Evolutionary conservation across 495 filamentous ascomycete genomes (phyloP).

Genomic region (Emericellopsis terricola): DNA sequence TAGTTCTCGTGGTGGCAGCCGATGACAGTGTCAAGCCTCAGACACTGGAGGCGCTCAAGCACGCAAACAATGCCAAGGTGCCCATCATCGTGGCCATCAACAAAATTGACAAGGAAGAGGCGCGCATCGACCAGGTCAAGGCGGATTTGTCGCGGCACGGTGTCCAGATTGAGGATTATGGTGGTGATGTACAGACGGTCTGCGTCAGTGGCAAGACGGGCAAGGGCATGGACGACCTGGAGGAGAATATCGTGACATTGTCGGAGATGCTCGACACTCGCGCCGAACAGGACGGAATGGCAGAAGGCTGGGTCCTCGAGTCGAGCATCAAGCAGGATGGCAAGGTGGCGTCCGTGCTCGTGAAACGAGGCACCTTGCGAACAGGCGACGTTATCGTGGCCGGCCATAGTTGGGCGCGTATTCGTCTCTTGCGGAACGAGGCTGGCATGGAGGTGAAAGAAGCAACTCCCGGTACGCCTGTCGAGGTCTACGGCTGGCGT

Average conservation of each 20-base stretch:
- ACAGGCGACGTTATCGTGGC: slow-evolving; percentile 76
- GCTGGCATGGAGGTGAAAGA: slow-evolving; percentile 50
- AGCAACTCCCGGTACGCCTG: slow-evolving; percentile 75
- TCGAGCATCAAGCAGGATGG: slow-evolving; percentile 77
- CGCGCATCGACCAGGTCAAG: slow-evolving; percentile 67
- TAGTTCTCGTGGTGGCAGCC: slow-evolving; percentile 88
- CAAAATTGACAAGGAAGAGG: slow-evolving; percentile 80
- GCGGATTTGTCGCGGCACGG: slow-evolving; percentile 69
- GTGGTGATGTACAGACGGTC: slow-evolving; percentile 86
- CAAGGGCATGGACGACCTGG: slow-evolving; percentile 76
- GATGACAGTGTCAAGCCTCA: slow-evolving; percentile 98
- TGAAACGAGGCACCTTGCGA: slow-evolving; percentile 71
- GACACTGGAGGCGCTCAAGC: slow-evolving; percentile 90
- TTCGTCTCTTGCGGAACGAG: slow-evolving; percentile 72
- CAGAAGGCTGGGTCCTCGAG: slow-evolving; percentile 90
- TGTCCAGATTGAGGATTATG: slow-evolving; percentile 86
- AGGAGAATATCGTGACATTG: slow-evolving; percentile 69
- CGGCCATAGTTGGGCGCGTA: slow-evolving; percentile 66
- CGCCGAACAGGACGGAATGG: slow-evolving; percentile 55
- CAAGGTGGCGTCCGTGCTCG: slow-evolving; percentile 73
- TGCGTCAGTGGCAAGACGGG: slow-evolving; percentile 87
- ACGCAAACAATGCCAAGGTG: slow-evolving; percentile 76
- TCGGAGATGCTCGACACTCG: slow-evolving; percentile 83
- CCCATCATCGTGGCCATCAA: slow-evolving; percentile 98
- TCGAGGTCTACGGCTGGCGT: slow-evolving; percentile 87